These are phyloP conservation scores for Rhodotorula sp. DNA, from an alignment of 1,284 basidiomycete species.

Conservation along the genomic window DNA sequence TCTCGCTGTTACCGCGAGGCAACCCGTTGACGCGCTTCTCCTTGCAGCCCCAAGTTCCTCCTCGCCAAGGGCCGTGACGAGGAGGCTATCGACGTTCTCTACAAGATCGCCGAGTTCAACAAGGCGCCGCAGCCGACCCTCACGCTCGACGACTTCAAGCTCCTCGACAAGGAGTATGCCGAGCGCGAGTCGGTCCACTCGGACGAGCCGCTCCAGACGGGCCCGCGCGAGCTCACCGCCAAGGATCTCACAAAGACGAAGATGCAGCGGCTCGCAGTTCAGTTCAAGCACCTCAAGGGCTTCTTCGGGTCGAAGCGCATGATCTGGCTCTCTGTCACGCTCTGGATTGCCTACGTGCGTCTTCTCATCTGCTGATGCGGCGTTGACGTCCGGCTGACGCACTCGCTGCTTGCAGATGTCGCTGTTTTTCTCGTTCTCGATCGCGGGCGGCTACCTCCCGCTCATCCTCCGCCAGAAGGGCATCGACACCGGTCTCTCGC, in stretches of 20 bases:
- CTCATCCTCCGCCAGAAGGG: constrained; percentile 49
- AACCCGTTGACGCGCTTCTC: too few species aligned
- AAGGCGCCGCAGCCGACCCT: constrained; percentile 49
- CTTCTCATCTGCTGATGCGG: fast-evolving
- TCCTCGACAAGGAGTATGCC: constrained; percentile 42
- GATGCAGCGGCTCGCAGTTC: constrained; percentile 46
- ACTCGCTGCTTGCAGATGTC: background rate
- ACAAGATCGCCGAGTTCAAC: constrained; percentile 70
- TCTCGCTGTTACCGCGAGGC: constrained; percentile 46
- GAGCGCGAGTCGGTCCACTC: constrained; percentile 24
- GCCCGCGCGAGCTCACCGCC: constrained; percentile 51
- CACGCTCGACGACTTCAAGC: constrained; percentile 44
- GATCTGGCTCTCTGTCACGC: constrained; percentile 65
- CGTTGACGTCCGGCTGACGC: too few species aligned
- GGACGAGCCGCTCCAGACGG: constrained; percentile 11
- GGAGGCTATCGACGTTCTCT: constrained; percentile 69
- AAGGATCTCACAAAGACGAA: constrained; percentile 54
- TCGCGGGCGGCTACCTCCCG: constrained; percentile 50
- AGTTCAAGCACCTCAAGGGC: constrained; percentile 61
- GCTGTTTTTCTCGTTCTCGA: constrained; percentile 49
- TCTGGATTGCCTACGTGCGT: constrained; percentile 59
- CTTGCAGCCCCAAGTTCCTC: constrained; percentile 54
- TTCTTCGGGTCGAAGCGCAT: constrained; percentile 67
- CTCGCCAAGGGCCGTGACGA: constrained; percentile 70
- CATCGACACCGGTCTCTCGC: constrained; percentile 38